phyloP scores from a whole-genome alignment of 257 asterid species.

The Solanum boliviense region DNA sequence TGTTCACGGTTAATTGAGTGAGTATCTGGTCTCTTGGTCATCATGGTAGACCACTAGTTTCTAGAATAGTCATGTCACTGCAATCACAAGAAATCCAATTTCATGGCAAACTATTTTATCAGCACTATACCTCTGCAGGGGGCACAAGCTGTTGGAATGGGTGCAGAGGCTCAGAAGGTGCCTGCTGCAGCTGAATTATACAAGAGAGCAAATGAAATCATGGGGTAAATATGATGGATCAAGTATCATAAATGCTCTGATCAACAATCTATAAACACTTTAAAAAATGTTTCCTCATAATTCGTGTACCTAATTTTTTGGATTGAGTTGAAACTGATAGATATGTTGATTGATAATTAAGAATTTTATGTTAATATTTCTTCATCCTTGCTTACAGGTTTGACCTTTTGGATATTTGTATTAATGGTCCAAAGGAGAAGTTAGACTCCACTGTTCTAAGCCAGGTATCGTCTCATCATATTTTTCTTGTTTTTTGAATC shows the following conservation, averaged over 20 bases:
- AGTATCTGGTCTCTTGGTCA: not conserved
- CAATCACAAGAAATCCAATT: not conserved
- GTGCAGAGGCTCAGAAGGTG: conserved; percentile 85
- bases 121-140: conserved; percentile 46
- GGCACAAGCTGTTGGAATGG: conserved; percentile 98
- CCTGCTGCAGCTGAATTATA: conserved; percentile 91
- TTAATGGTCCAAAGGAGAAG: conserved; percentile 92
- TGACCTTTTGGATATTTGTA: conserved; percentile 82
- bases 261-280: not conserved
- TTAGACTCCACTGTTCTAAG: conserved; percentile 90
- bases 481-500: not conserved
- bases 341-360: not conserved
- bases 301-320: not conserved
- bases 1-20: not conserved
- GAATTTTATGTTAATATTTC: not conserved
- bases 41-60: not conserved
- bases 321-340: not conserved
- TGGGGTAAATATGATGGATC: conserved; percentile 47
- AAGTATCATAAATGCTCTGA: not conserved
- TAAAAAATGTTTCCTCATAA: not conserved
- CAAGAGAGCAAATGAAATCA: conserved; percentile 68
- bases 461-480: conserved; percentile 44
- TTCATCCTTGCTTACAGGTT: conserved; percentile 30
- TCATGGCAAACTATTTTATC: not conserved
- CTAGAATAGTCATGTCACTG: not conserved